Conservation (phyloP, 306 rosid species). For the Trifolium fragiferum region DNA sequence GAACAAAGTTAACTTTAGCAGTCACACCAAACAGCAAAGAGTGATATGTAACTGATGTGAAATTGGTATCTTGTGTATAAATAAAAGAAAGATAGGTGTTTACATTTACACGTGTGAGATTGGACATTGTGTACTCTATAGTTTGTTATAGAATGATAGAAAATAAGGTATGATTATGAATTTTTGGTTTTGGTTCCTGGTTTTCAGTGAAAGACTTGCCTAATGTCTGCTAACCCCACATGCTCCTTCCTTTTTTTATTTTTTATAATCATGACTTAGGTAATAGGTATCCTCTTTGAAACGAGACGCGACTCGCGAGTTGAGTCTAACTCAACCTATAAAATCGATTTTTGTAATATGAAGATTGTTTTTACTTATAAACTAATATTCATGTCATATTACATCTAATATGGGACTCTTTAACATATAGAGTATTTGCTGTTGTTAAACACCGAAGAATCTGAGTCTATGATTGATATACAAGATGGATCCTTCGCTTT, state of each 20-base stretch:
- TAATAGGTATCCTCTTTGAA: too few species aligned
- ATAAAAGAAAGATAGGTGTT: conserved; percentile 47
- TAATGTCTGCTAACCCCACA: conserved; percentile 64
- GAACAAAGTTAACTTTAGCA: conserved; percentile 44
- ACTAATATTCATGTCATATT: too few species aligned
- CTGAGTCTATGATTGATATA: background rate
- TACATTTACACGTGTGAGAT: conserved; percentile 50
- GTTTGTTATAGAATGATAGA: conserved; percentile 41
- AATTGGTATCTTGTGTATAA: conserved; percentile 36
- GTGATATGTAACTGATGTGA: conserved; percentile 46
- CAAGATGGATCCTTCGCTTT: too few species aligned
- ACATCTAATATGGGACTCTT: too few species aligned
- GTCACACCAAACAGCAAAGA: conserved; percentile 56
- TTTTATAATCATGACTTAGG: background rate
- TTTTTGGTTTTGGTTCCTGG: conserved; percentile 61
- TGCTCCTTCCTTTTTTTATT: conserved; percentile 44
- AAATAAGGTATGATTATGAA: conserved; percentile 37
- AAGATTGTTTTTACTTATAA: too few species aligned
- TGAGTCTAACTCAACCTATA: too few species aligned
- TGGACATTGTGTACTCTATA: conserved; percentile 47
- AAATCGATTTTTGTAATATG: too few species aligned
- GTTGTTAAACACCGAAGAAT: background rate
- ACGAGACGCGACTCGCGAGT: too few species aligned
- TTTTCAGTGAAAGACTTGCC: conserved; percentile 69
- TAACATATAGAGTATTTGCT: too few species aligned